Evolutionary conservation across 495 filamentous ascomycete species (phyloP).

Genomic region (Trichocladium uniseriatum): DNA sequence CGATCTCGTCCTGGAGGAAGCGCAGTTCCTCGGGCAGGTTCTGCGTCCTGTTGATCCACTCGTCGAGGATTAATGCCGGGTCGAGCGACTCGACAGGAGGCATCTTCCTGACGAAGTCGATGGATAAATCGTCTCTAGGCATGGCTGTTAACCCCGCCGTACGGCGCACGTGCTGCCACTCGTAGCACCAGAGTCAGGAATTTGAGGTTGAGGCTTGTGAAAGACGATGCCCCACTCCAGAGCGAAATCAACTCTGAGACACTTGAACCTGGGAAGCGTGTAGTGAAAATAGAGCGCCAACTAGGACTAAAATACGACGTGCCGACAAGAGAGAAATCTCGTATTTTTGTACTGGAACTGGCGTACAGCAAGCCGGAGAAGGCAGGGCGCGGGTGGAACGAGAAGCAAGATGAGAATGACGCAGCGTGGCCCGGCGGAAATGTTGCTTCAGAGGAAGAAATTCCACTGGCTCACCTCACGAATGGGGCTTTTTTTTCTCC

Average conservation of each 20-base stretch:
- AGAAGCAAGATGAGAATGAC: conserved; percentile 5
- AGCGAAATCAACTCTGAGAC: neutral
- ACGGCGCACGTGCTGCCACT: conserved; percentile 9
- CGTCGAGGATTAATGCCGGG: conserved; percentile 80
- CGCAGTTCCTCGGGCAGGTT: conserved; percentile 88
- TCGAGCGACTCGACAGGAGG: conserved; percentile 51
- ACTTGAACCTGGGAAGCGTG: too few species aligned
- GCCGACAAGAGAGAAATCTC: neutral
- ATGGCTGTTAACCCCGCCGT: conserved; percentile 38
- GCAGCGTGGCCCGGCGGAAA: neutral
- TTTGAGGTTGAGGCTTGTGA: neutral
- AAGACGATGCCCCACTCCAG: conserved; percentile 1
- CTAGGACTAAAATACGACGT: neutral
- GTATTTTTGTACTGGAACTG: neutral
- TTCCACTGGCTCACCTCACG: conserved; percentile 13
- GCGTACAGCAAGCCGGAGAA: neutral
- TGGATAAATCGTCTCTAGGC: conserved; percentile 55
- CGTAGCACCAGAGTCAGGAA: neutral
- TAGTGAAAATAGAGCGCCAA: neutral
- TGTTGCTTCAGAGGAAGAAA: conserved; percentile 8
- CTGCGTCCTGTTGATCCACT: conserved; percentile 77
- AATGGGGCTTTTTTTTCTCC: neutral
- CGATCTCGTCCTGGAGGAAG: conserved; percentile 89
- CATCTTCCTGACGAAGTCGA: conserved; percentile 48
- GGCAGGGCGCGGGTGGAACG: neutral